Conservation (phyloP, 1,139 yeast genomes). For the Wickerhamiella infanticola region DNA sequence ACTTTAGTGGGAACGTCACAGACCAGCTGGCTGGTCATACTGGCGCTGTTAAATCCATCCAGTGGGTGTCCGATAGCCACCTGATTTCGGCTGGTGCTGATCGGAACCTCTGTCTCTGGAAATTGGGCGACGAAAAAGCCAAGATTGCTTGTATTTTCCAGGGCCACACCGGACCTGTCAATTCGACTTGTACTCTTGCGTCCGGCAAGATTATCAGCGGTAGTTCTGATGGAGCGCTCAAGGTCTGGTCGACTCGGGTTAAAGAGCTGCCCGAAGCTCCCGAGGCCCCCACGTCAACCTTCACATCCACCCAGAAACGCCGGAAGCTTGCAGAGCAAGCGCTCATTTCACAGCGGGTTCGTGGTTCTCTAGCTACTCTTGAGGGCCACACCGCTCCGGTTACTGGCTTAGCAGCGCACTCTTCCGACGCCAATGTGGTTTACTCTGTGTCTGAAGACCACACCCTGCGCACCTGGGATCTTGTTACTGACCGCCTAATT, state of each 20-base stretch:
- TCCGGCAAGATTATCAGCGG: conserved; percentile 58
- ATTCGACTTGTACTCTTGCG: conserved; percentile 42
- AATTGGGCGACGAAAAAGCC: conserved; percentile 32
- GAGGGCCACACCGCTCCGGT: conserved; percentile 80
- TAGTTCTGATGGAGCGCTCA: conserved; percentile 66
- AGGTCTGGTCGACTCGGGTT: conserved; percentile 76
- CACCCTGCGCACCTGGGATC: conserved; percentile 89
- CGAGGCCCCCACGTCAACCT: conserved; percentile 21
- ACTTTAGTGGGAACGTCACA: conserved; percentile 66
- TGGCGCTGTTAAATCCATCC: conserved; percentile 68
- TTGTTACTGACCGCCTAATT: conserved; percentile 64
- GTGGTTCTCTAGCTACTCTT: conserved; percentile 63
- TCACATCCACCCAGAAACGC: conserved; percentile 80
- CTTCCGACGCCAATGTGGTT: conserved; percentile 52
- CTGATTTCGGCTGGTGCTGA: conserved; percentile 81
- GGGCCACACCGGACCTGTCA: conserved; percentile 83
- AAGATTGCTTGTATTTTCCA: conserved; percentile 58
- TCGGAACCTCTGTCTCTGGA: conserved; percentile 81
- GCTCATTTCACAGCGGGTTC: conserved; percentile 50
- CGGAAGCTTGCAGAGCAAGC: conserved; percentile 69
- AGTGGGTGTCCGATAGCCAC: conserved; percentile 55
- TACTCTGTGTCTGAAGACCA: conserved; percentile 95
- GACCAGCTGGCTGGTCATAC: conserved; percentile 78
- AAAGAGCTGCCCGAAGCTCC: conserved; percentile 71
- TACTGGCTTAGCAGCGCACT: conserved; percentile 66